These are phyloP conservation scores for Lichtheimia corymbifera DNA, from an alignment of 371 early-diverging fungal genomes.

Conservation along the genomic window DNA sequence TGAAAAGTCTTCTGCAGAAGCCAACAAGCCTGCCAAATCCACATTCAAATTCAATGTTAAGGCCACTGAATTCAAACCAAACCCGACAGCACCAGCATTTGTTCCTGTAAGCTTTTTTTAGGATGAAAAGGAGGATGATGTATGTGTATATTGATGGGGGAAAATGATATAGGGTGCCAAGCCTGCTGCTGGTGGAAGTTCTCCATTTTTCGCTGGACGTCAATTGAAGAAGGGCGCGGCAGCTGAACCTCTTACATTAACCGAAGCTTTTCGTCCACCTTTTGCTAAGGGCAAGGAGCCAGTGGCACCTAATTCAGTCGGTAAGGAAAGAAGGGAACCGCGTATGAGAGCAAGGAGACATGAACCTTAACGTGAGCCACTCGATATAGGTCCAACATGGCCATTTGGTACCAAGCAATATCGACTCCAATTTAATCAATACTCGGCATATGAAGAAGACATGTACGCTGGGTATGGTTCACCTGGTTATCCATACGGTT, in stretches of 20 bases:
- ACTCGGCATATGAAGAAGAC: constrained; percentile 38
- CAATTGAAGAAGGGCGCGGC: constrained; percentile 20
- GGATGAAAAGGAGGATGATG: background rate
- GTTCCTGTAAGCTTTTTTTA: constrained; percentile 56
- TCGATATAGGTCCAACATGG: constrained; percentile 46
- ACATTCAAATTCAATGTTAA: constrained; percentile 83
- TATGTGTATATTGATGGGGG: background rate
- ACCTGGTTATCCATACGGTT: constrained; percentile 46
- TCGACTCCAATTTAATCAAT: constrained; percentile 41
- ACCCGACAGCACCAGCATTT: constrained; percentile 76
- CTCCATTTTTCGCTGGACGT: constrained; percentile 37
- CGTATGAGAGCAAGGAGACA: background rate
- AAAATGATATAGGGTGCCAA: constrained; percentile 5
- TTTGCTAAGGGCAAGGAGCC: constrained; percentile 31
- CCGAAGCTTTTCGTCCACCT: constrained; percentile 34
- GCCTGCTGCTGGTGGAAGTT: constrained; percentile 15
- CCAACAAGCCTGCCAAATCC: constrained; percentile 25
- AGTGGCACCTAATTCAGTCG: constrained; percentile 33
- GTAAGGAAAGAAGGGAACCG: constrained; percentile 11
- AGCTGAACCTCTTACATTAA: constrained; percentile 24
- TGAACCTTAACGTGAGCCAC: background rate
- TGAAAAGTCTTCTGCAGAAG: background rate
- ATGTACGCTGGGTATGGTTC: constrained; percentile 36
- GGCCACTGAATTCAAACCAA: constrained; percentile 88
- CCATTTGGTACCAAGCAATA: constrained; percentile 51